A percentile compares a stretch with the other conserved stretches of the same genome.
Conservation (phyloP, 2,329 filamentous ascomycete species). For the Beauveria sp. region DNA sequence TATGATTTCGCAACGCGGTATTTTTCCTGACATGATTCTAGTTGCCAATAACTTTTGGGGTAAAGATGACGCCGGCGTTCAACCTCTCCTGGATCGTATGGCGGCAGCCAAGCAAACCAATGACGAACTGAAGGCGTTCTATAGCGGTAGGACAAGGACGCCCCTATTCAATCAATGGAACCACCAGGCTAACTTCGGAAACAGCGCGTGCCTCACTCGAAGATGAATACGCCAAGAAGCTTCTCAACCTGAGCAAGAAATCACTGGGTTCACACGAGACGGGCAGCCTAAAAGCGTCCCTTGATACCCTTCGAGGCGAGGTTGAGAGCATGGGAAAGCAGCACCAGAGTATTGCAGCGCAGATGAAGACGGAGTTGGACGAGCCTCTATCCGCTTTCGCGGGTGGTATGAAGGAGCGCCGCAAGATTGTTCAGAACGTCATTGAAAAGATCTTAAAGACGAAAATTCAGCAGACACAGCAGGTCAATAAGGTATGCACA, state of each 20-base stretch:
- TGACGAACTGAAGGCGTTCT: constrained; percentile 90
- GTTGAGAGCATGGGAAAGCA: constrained; percentile 91
- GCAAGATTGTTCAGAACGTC: constrained; percentile 91
- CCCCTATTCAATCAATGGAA: too few species aligned
- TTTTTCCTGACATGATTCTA: constrained; percentile 26
- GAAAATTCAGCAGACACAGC: constrained; percentile 84
- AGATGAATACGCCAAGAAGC: constrained; percentile 90
- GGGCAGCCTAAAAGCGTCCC: constrained; percentile 72
- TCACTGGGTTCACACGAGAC: constrained; percentile 80
- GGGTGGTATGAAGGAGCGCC: constrained; percentile 89
- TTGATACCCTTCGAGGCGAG: constrained; percentile 83
- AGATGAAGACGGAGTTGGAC: constrained; percentile 95
- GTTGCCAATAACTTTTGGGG: constrained; percentile 99
- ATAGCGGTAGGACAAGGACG: constrained; percentile 52
- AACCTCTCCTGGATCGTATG: constrained; percentile 89
- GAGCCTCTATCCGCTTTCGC: constrained; percentile 88
- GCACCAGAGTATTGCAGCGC: constrained; percentile 78
- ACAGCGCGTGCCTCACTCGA: constrained; percentile 84
- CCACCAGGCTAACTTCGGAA: not conserved
- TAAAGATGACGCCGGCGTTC: constrained; percentile 94
- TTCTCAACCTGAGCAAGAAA: constrained; percentile 79
- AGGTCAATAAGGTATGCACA: constrained; percentile 74
- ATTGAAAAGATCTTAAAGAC: constrained; percentile 91
- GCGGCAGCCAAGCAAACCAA: constrained; percentile 87
- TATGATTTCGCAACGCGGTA: not conserved